Conservation (phyloP, 345 rosid species). For the Salix purpurea region DNA sequence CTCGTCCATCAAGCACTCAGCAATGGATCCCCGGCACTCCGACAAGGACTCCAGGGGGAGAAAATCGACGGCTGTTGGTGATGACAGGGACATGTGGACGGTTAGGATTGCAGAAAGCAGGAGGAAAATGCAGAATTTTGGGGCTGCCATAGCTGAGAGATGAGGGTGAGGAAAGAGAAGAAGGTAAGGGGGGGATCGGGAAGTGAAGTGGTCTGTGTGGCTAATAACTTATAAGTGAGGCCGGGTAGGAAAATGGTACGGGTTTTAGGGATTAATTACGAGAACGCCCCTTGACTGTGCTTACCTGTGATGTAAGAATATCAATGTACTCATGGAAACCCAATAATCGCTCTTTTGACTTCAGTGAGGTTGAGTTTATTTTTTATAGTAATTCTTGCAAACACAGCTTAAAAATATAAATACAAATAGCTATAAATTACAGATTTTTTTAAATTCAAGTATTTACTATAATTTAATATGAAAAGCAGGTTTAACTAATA, state of each 20-base stretch:
- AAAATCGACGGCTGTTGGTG: slow-evolving; percentile 32
- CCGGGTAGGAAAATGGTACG: background rate
- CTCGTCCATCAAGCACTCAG: slow-evolving; percentile 24
- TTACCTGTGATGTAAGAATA: slow-evolving; percentile 12
- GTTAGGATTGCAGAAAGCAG: slow-evolving; percentile 37
- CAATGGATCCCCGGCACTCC: slow-evolving; percentile 23
- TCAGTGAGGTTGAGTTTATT: background rate
- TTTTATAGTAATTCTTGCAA: background rate
- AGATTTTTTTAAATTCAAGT: too few species aligned
- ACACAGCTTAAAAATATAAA: too few species aligned
- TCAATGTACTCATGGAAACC: background rate
- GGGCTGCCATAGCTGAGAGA: slow-evolving; percentile 21
- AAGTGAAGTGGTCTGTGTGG: background rate
- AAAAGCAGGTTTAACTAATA: too few species aligned
- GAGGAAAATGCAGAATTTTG: slow-evolving; percentile 11
- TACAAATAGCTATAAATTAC: too few species aligned
- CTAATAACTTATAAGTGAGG: slow-evolving; percentile 6
- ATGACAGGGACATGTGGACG: slow-evolving; percentile 30
- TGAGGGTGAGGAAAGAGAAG: too few species aligned
- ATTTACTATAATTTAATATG: too few species aligned
- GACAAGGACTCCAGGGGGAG: slow-evolving; percentile 31
- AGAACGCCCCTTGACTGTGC: slow-evolving; percentile 17
- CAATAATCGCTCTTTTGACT: slow-evolving; percentile 9
- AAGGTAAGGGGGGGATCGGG: too few species aligned
- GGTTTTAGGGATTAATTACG: background rate